A percentile compares a stretch with the other conserved stretches of the same genome.
These are phyloP conservation scores for Solanum clarkiae DNA, from an alignment of 257 asterid genomes.

Conservation along the genomic window DNA sequence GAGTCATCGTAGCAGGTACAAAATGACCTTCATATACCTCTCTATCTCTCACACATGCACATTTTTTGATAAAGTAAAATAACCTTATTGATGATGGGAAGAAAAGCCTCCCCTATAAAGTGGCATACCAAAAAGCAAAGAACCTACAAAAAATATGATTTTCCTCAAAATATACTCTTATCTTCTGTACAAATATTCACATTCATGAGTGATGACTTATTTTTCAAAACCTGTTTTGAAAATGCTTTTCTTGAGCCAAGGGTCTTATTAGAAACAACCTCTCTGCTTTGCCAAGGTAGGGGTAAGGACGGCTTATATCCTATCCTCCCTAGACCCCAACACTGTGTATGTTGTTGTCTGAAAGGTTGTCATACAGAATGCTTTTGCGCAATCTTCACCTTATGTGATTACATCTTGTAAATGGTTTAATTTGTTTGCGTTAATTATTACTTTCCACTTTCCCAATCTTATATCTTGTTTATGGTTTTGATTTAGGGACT, in stretches of 20 bases:
- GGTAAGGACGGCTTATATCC: neutral
- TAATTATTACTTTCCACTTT: neutral
- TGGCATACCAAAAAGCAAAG: neutral
- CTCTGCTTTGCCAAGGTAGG: neutral
- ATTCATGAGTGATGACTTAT: neutral
- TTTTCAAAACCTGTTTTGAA: neutral
- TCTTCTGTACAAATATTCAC: neutral
- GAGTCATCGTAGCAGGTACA: conserved; percentile 77
- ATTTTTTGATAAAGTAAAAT: neutral
- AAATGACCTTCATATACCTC: neutral
- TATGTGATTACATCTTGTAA: neutral
- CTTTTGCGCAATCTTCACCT: neutral
- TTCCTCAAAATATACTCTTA: neutral
- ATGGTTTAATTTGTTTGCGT: neutral
- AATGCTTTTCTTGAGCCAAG: neutral
- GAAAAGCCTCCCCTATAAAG: neutral
- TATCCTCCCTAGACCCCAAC: neutral
- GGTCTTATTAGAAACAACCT: neutral
- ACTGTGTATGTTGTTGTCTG: neutral
- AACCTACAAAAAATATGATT: neutral
- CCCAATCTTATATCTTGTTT: neutral
- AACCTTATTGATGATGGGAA: neutral
- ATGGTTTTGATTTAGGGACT: conserved; percentile 52
- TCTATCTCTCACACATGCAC: neutral
- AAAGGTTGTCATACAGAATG: neutral